Evolutionary conservation across 306 rosid genomes (phyloP), one percentile per base, ranked within the genome.

Genomic region (Cucumis cinereus): DNA sequence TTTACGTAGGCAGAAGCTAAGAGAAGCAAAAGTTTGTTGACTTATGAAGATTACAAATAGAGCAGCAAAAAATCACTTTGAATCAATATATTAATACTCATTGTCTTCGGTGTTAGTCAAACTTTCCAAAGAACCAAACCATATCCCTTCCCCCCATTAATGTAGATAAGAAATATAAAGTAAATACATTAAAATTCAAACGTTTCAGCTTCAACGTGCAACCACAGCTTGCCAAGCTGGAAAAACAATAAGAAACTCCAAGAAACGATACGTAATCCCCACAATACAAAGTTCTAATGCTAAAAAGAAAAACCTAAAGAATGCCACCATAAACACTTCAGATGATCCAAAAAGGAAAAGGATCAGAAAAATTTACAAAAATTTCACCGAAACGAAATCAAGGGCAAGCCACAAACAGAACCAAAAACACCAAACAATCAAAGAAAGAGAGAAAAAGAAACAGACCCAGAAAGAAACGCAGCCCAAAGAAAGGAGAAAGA

Each of bases 261-360:
- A 20, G 0, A 45, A 45, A 45, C 52, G 12, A 45, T 43, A 45
- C 52, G 16, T 72, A 72, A 53, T 15, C 38, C 41, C 23, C 35
- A 2, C 23, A 23, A 62, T 15, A 28, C 35, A 68, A 68, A 38
- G 7, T 5, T 38, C 5, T 10, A 30, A 0, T 14, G 20, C 47
- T n/a, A 36, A 13, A 10, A 49, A 8, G 67, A 78, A 36, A 68
- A 43, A 20, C 73, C 75, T 73, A 19, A 79, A 36, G 72, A 74
- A 72, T 41, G 60, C 73, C 77, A 52, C 30, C 66, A 71, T 72
- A 81, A 5, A 67, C 50, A 10, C 33, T 56, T 23, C 22, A 8
- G 36, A 20, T 22, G 36, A 56, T 19, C 14, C 41, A 19, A 22
- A 75, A 49, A 10, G 24, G 56, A 41, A 45, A 45, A 45, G 52